These are phyloP conservation scores for Buddleja alternifolia DNA, from an alignment of 257 asterid species.

Conservation along the genomic window DNA sequence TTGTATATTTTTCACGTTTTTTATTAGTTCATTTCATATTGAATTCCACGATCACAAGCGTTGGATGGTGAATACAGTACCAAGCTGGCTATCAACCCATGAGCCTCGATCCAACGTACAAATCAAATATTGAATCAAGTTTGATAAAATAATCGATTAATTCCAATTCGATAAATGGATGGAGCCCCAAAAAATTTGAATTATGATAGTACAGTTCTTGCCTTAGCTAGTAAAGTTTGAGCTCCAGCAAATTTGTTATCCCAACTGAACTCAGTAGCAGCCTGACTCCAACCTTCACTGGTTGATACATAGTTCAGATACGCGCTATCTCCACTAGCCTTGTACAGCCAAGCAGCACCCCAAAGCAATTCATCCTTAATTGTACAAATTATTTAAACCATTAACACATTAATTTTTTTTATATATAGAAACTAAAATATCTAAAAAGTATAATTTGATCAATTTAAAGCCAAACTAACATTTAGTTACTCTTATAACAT, in stretches of 20 bases:
- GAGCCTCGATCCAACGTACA: too few species aligned
- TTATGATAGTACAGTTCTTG: slow-evolving; percentile 9
- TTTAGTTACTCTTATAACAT: background rate
- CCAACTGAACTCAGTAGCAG: slow-evolving; percentile 81
- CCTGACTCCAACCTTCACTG: slow-evolving; percentile 63
- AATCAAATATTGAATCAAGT: too few species aligned
- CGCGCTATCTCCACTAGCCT: slow-evolving; percentile 58
- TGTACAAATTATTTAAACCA: background rate
- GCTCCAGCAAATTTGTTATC: slow-evolving; percentile 83
- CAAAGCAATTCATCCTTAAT: slow-evolving; percentile 83
- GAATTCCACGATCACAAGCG: too few species aligned
- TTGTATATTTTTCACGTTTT: too few species aligned
- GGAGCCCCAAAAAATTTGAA: too few species aligned
- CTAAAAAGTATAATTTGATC: background rate
- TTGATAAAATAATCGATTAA: too few species aligned
- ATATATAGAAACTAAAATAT: too few species aligned
- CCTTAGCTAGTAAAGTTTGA: slow-evolving; percentile 75
- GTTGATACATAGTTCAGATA: slow-evolving; percentile 55
- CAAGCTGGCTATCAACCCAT: too few species aligned
- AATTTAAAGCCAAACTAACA: background rate
- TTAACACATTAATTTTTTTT: background rate
- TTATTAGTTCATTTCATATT: too few species aligned
- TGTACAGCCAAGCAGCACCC: slow-evolving; percentile 85
- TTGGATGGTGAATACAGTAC: too few species aligned
- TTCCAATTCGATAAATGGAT: too few species aligned